Evolutionary conservation across 352 stramenopile species (phyloP).

Genomic region (Phytophthora tentaculata): DNA sequence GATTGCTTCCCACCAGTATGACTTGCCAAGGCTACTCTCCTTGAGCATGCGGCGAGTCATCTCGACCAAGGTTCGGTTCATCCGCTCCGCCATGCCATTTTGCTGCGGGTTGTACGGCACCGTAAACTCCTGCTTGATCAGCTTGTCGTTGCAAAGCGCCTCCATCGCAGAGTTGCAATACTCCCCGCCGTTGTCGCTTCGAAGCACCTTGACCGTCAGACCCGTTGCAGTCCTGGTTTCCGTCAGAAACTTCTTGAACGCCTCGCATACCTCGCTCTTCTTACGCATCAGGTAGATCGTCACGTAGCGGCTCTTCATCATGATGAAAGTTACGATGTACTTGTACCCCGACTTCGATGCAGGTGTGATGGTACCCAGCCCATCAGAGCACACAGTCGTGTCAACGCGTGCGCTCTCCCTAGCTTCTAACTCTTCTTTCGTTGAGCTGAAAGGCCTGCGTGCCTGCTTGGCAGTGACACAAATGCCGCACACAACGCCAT

Average conservation of each 20-base stretch:
- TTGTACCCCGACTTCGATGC: background rate
- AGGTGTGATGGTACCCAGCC: background rate
- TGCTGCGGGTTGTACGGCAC: background rate
- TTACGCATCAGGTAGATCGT: background rate
- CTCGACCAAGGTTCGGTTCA: too few relatives aligned
- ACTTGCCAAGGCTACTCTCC: background rate
- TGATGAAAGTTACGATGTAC: background rate
- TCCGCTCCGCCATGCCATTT: constrained; percentile 4
- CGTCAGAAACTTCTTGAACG: background rate
- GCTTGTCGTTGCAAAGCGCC: background rate
- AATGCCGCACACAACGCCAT: background rate
- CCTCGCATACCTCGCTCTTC: background rate
- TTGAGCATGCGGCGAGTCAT: background rate
- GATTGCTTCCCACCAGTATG: background rate
- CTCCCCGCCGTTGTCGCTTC: background rate
- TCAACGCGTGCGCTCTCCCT: background rate
- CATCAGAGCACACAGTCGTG: background rate
- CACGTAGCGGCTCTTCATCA: background rate
- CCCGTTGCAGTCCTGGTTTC: too few relatives aligned
- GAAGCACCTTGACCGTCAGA: background rate
- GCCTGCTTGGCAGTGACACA: too few relatives aligned
- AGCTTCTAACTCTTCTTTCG: background rate
- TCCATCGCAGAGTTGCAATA: background rate
- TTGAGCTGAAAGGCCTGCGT: background rate
- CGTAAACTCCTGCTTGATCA: background rate